Evolutionary conservation across 352 stramenopile genomes (phyloP).

Genomic region (Hyaloperonospora brassicae): DNA sequence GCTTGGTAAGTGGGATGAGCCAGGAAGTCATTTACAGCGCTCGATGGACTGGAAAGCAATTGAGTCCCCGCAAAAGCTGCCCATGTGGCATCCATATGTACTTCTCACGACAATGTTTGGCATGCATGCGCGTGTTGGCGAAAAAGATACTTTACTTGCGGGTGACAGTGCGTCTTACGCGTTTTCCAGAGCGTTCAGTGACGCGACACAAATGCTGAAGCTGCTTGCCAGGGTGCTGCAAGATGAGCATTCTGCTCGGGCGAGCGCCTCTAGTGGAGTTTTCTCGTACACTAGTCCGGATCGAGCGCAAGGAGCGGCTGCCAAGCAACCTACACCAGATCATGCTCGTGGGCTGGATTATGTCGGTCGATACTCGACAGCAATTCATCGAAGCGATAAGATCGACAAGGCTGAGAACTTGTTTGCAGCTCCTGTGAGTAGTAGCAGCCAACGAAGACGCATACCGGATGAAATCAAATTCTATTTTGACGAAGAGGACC

Average conservation of each 20-base stretch:
- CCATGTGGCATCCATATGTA: constrained; percentile 80
- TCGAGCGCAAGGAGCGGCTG: constrained; percentile 12
- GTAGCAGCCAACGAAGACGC: constrained; percentile 13
- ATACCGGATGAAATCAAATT: constrained; percentile 11
- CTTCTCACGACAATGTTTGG: constrained; percentile 79
- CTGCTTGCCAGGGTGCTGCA: constrained; percentile 61
- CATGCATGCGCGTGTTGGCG: constrained; percentile 72
- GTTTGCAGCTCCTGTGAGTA: constrained; percentile 32
- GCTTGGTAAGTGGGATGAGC: constrained; percentile 77
- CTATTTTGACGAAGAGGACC: constrained; percentile 13
- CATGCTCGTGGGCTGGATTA: constrained; percentile 28
- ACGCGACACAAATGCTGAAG: constrained; percentile 82
- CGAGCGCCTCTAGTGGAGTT: constrained; percentile 53
- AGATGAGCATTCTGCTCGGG: constrained; percentile 48
- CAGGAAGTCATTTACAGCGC: constrained; percentile 51
- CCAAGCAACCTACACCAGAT: constrained; percentile 11
- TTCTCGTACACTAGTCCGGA: constrained; percentile 37
- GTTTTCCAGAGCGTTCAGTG: constrained; percentile 66
- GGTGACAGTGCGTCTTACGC: constrained; percentile 48
- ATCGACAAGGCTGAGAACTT: constrained; percentile 70
- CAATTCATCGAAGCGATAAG: constrained; percentile 45
- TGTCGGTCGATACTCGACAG: constrained; percentile 67
- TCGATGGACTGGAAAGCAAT: constrained; percentile 75
- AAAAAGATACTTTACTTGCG: constrained; percentile 70
- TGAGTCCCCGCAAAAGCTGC: constrained; percentile 63